Evolutionary conservation across 2,329 filamentous ascomycete species (phyloP), one percentile per base, ranked within the genome.

Genomic region (Fusarium mundagurra): DNA sequence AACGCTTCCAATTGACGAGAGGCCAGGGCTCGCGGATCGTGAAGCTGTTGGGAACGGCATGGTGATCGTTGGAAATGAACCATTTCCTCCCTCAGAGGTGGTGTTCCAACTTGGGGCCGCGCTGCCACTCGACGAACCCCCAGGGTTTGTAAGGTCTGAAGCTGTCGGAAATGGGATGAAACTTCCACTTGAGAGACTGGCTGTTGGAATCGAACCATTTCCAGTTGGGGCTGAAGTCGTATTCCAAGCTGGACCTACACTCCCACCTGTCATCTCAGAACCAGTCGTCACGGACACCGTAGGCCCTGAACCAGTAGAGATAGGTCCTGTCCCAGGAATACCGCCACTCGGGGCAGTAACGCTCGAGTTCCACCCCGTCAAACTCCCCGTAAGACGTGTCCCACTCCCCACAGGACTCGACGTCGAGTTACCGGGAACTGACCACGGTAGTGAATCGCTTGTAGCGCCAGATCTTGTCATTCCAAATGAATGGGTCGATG

Each of bases 291-390:
- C 3, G 9, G 64, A 39, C 6, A 29, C 18, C 3, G 24, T 24
- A 3, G 39, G 3, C 2, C 41, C 47, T 8, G 39, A 61, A 18
- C 2, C 31, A 16, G 70, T 55, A 13, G 55, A 34, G 9, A 62
- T 22, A 14, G 67, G 59, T 4, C 54, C 62, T 8, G 71, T 60
- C 12, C 53, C 44, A 17, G 71, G 29, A 10, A 51, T 16, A 39
- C 57, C 50, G 39, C 50, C 48, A 14, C 60, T 71, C 14, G 47
- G 33, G 27, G 33, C 27, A 41, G 62, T 51, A n/a, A 69, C 27
- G 31, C 72, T 74, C 36, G 72, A 74, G 62, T 73, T 75, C 64
- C 72, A 69, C 12, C 64, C 43, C 14, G 47, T 39, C 33, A 62
- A 71, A 11, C 27, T 59, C 17, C 33, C 63, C 8, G 72, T 72